A percentile compares a stretch with the other conserved stretches of the same genome.
Conservation (phyloP, 306 rosid genomes). For the Benincasa hispida region DNA sequence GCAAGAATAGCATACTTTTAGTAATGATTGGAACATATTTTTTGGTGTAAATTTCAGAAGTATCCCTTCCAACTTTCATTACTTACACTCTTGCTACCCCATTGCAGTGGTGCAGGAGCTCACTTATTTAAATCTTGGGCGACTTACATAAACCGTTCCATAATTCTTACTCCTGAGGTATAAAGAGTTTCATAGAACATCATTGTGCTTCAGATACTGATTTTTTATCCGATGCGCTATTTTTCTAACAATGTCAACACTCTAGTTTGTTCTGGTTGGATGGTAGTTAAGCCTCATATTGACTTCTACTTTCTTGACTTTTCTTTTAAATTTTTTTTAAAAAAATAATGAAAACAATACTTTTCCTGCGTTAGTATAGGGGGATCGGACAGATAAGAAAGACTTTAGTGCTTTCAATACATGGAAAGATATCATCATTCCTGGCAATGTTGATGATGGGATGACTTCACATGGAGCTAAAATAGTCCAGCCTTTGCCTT, state of each 20-base stretch:
- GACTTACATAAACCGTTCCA: conserved; percentile 70
- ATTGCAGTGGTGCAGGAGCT: conserved; percentile 92
- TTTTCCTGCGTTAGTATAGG: conserved; percentile 40
- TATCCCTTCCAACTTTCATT: not conserved
- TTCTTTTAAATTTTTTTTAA: not conserved
- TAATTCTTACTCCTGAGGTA: conserved; percentile 93
- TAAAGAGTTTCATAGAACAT: conserved; percentile 3
- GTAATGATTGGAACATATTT: not conserved
- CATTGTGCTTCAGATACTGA: conserved; percentile 1
- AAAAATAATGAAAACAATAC: not conserved
- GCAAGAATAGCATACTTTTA: not conserved
- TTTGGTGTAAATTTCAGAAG: not conserved
- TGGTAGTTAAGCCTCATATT: not conserved
- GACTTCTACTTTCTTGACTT: not conserved
- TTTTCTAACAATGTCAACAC: not conserved
- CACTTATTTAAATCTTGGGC: conserved; percentile 91
- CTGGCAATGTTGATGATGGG: conserved; percentile 82
- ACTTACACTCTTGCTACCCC: not conserved
- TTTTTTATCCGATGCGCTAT: not conserved
- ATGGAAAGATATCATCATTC: conserved; percentile 94
- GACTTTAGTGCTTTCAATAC: conserved; percentile 81
- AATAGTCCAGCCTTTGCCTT: conserved; percentile 57
- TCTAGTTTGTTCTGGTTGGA: not conserved
- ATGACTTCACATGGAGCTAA: conserved; percentile 43
- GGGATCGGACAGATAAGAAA: conserved; percentile 93